Conservation (phyloP, 179 eudicot genomes). For the Beta macrorhiza region DNA sequence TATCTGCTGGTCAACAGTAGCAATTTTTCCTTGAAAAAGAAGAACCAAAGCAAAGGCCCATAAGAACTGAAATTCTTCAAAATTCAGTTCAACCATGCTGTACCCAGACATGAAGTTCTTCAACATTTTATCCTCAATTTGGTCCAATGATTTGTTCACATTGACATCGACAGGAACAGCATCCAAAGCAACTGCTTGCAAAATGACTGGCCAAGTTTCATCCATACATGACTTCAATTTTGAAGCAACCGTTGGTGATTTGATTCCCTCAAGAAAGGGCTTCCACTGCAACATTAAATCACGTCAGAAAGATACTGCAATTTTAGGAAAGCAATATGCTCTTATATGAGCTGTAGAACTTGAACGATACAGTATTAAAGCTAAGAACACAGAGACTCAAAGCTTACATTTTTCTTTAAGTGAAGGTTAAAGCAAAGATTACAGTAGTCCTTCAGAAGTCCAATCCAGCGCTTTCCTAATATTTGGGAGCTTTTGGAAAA, state of each 20-base stretch:
- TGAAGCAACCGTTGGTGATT: slow-evolving; percentile 70
- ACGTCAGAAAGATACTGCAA: slow-evolving; percentile 7
- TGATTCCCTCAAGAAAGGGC: slow-evolving; percentile 96
- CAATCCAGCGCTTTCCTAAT: slow-evolving; percentile 81
- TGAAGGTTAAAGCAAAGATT: slow-evolving; percentile 63
- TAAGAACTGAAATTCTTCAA: slow-evolving; percentile 74
- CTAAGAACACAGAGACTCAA: slow-evolving; percentile 5
- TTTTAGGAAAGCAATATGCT: not conserved
- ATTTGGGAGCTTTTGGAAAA: slow-evolving; percentile 77
- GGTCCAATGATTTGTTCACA: slow-evolving; percentile 36
- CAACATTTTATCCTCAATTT: slow-evolving; percentile 33
- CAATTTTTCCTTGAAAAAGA: slow-evolving; percentile 77
- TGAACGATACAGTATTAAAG: slow-evolving; percentile 15
- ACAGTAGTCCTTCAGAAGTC: slow-evolving; percentile 75
- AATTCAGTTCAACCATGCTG: slow-evolving; percentile 76
- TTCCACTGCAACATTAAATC: slow-evolving; percentile 62
- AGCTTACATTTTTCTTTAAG: slow-evolving; percentile 67
- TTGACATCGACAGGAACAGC: slow-evolving; percentile 62
- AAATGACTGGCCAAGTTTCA: slow-evolving; percentile 91
- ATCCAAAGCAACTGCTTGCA: slow-evolving; percentile 94
- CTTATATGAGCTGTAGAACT: not conserved
- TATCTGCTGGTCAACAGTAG: slow-evolving; percentile 43
- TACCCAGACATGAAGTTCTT: slow-evolving; percentile 69
- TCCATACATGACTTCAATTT: slow-evolving; percentile 74
- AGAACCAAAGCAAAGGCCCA: slow-evolving; percentile 83